Conservation (phyloP, 2,329 filamentous ascomycete genomes). For the Grosmannia serpens region DNA sequence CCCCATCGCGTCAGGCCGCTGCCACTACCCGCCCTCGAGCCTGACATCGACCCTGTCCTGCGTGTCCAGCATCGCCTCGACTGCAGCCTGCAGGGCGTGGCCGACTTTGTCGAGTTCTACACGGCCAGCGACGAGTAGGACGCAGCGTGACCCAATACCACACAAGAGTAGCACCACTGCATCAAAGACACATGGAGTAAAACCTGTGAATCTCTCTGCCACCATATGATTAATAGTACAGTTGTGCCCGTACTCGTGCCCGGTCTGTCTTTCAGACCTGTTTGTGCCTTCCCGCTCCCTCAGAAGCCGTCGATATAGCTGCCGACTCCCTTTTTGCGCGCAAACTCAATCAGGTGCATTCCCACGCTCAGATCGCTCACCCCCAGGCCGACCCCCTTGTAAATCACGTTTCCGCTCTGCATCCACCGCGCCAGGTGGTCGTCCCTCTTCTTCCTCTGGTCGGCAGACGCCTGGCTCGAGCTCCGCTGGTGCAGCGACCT, state of each 20-base stretch:
- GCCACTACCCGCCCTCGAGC: background rate
- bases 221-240: too few relatives aligned
- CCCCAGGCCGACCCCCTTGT: conserved; percentile 56
- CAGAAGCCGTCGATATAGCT: conserved; percentile 42
- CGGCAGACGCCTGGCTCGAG: conserved; percentile 18
- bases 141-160: too few relatives aligned
- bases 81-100: conserved; percentile 3
- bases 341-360: conserved; percentile 43
- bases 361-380: conserved; percentile 56
- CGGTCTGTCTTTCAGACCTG: too few relatives aligned
- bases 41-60: background rate
- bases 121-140: too few relatives aligned
- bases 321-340: conserved; percentile 42
- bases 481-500: conserved; percentile 17
- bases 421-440: conserved; percentile 45
- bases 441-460: conserved; percentile 22
- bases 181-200: too few relatives aligned
- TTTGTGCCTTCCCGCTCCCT: background rate
- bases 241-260: too few relatives aligned
- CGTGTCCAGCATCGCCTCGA: conserved; percentile 10
- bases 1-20: background rate
- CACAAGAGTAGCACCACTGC: too few relatives aligned
- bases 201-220: background rate
- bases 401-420: conserved; percentile 51
- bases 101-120: conserved; percentile 4